Conservation (phyloP, 208 protist species). For the Sergeia podlipaevii region DNA sequence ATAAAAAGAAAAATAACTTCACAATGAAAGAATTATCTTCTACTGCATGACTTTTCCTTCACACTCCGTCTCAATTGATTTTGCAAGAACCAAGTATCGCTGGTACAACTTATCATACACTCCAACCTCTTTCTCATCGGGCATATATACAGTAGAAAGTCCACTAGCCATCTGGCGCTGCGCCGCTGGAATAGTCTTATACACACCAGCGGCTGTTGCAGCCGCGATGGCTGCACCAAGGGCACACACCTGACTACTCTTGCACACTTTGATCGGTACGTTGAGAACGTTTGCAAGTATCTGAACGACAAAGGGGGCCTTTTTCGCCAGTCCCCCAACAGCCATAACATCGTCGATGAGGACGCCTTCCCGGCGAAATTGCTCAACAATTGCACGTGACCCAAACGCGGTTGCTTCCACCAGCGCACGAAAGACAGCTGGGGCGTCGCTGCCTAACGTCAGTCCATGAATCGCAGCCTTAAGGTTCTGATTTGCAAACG, state of each 20-base stretch:
- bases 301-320: conserved; percentile 41
- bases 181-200: conserved; percentile 29
- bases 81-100: conserved; percentile 26
- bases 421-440: conserved; percentile 32
- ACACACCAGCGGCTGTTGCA: conserved; percentile 42
- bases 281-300: conserved; percentile 46
- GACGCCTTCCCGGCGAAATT: conserved; percentile 39
- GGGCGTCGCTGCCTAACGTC: conserved; percentile 39
- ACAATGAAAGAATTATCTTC: too few relatives aligned
- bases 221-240: conserved; percentile 45
- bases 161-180: conserved; percentile 39
- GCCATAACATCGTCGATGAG: conserved; percentile 57
- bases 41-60: too few relatives aligned
- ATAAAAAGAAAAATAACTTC: conserved; percentile 10
- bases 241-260: conserved; percentile 44
- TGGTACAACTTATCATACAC: conserved; percentile 36
- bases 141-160: conserved; percentile 27
- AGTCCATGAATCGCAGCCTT: conserved; percentile 37
- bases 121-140: conserved; percentile 9
- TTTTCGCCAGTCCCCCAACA: conserved; percentile 51
- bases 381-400: conserved; percentile 49
- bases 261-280: conserved; percentile 49
- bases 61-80: conserved; percentile 22
- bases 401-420: conserved; percentile 52
- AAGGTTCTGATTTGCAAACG: conserved; percentile 46